A percentile compares a stretch with the other conserved stretches of the same genome.
Evolutionary conservation across 2,329 filamentous ascomycete species (phyloP).

Genomic region (Alternaria consortialis): DNA sequence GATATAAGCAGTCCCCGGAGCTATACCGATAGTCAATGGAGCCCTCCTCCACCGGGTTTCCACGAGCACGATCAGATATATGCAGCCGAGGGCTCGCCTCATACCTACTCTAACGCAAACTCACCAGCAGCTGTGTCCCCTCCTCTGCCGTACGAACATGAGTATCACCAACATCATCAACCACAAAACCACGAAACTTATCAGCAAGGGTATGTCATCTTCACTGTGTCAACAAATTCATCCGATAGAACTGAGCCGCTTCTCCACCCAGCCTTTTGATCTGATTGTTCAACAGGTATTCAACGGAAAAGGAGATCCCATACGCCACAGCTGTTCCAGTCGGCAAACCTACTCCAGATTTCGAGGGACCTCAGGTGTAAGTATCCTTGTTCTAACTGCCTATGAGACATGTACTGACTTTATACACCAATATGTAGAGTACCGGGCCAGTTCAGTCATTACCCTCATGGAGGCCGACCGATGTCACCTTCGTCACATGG

Average conservation of each 20-base stretch:
- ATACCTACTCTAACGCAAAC: slow-evolving; percentile 14
- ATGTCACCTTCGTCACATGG: slow-evolving; percentile 31
- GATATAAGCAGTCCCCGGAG: slow-evolving; percentile 22
- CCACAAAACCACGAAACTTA: slow-evolving; percentile 18
- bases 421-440: slow-evolving; percentile 14
- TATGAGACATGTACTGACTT: neutral
- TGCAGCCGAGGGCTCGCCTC: slow-evolving; percentile 15
- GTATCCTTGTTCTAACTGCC: neutral
- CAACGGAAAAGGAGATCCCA: slow-evolving; percentile 33
- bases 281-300: slow-evolving; percentile 26
- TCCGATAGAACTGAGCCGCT: neutral
- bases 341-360: slow-evolving; percentile 29
- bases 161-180: slow-evolving; percentile 17
- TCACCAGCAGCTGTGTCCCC: slow-evolving; percentile 28
- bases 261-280: neutral
- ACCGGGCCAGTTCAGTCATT: slow-evolving; percentile 25
- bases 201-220: slow-evolving; percentile 23
- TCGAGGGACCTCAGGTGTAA: slow-evolving; percentile 30
- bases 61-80: slow-evolving; percentile 31
- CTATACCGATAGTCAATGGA: slow-evolving; percentile 30
- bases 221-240: neutral
- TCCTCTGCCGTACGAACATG: slow-evolving; percentile 27
- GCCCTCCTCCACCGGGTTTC: slow-evolving; percentile 32
- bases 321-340: slow-evolving; percentile 17
- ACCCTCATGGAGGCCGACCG: slow-evolving; percentile 22